These are phyloP conservation scores for Talaromyces stipitatus DNA, from an alignment of 495 filamentous ascomycete genomes.

Conservation along the genomic window DNA sequence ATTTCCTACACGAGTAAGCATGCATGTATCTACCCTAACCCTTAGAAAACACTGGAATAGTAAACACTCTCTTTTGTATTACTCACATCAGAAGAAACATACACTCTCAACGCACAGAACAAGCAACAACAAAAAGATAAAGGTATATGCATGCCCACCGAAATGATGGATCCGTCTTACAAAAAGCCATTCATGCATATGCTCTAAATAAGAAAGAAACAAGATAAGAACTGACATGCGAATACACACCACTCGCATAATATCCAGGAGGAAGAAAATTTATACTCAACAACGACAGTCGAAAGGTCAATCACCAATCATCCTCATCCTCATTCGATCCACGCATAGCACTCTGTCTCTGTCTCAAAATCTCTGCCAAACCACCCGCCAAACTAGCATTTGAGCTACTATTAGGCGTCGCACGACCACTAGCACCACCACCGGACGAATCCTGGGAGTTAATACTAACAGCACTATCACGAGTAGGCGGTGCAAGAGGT, in stretches of 20 bases:
- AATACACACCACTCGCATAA: not conserved
- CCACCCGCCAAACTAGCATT: slow-evolving; percentile 70
- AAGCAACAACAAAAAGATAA: not conserved
- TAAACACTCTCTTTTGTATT: not conserved
- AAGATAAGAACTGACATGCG: not conserved
- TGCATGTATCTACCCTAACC: not conserved
- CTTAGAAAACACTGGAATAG: not conserved
- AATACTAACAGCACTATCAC: slow-evolving; percentile 68
- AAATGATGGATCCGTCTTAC: not conserved
- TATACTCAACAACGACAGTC: not conserved
- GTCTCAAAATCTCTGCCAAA: slow-evolving; percentile 72
- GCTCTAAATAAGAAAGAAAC: slow-evolving; percentile 2
- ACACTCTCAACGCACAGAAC: not conserved
- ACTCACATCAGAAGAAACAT: not conserved
- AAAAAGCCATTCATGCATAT: slow-evolving; percentile 6
- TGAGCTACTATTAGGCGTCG: slow-evolving; percentile 61
- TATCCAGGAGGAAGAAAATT: not conserved
- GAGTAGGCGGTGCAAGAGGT: slow-evolving; percentile 51
- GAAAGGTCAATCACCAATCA: slow-evolving; percentile 40
- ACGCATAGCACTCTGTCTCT: slow-evolving; percentile 64
- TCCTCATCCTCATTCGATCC: slow-evolving; percentile 61
- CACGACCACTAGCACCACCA: slow-evolving; percentile 57
- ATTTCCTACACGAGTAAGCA: too few relatives aligned
- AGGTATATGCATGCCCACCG: not conserved
- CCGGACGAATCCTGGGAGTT: slow-evolving; percentile 53